These are phyloP conservation scores for Draba incana DNA, from an alignment of 345 rosid genomes.

Conservation along the genomic window DNA sequence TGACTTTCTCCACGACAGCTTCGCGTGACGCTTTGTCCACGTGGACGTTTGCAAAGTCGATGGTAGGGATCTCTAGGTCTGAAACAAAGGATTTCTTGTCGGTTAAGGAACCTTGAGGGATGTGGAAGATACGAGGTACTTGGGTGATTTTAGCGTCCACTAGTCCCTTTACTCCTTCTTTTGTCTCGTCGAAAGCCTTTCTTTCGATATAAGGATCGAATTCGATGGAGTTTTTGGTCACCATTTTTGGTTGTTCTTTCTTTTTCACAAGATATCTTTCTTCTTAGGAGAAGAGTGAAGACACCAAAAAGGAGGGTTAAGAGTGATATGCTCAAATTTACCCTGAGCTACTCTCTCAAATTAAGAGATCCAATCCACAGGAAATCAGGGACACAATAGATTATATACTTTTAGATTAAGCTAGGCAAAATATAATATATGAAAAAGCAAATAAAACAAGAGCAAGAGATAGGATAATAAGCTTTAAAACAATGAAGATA, in stretches of 20 bases:
- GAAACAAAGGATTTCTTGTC: not conserved
- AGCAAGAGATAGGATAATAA: too few relatives aligned
- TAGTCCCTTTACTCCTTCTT: constrained; percentile 44
- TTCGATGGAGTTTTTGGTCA: not conserved
- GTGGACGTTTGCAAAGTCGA: constrained; percentile 43
- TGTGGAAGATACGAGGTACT: constrained; percentile 40
- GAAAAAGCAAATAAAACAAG: too few relatives aligned
- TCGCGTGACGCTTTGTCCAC: constrained; percentile 7
- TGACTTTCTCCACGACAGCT: constrained; percentile 37
- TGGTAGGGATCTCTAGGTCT: constrained; percentile 41
- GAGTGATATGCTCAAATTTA: too few relatives aligned
- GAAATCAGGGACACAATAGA: too few relatives aligned
- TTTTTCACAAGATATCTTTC: not conserved
- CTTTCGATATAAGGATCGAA: constrained; percentile 15
- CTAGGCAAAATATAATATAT: too few relatives aligned
- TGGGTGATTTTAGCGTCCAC: constrained; percentile 38
- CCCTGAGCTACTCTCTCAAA: too few relatives aligned
- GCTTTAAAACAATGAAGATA: too few relatives aligned
- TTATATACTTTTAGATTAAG: too few relatives aligned
- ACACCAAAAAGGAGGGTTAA: not conserved
- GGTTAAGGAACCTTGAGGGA: constrained; percentile 4
- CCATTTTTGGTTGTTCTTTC: not conserved
- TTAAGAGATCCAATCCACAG: too few relatives aligned
- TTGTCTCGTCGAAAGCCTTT: constrained; percentile 43
- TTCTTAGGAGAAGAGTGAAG: constrained; percentile 2